Conservation (phyloP, 768 basidiomycete genomes). For the Tricholomella constricta region DNA sequence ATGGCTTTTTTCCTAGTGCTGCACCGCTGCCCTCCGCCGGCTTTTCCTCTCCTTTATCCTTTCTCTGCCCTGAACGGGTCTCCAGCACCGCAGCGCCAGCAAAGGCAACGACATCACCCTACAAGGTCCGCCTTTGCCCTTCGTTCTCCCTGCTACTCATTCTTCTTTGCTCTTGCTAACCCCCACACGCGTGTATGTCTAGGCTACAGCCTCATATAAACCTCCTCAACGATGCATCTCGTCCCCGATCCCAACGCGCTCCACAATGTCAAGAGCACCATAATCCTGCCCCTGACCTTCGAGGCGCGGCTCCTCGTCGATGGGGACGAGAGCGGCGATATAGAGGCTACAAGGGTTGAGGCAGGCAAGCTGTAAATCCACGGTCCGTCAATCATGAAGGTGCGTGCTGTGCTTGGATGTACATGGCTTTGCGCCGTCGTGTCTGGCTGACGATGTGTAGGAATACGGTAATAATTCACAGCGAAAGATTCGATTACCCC, state of each 20-base stretch:
- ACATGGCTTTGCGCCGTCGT: too few relatives aligned
- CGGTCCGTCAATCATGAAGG: constrained; percentile 68
- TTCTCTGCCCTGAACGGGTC: constrained; percentile 31
- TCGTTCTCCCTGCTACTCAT: not conserved
- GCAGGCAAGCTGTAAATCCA: constrained; percentile 83
- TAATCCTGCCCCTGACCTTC: constrained; percentile 71
- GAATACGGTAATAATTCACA: too few relatives aligned
- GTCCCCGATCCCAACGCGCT: constrained; percentile 44
- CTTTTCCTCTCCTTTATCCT: constrained; percentile 24
- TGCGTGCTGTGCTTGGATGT: too few relatives aligned
- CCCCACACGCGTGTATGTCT: not conserved
- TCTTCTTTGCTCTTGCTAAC: too few relatives aligned
- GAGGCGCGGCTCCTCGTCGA: constrained; percentile 72
- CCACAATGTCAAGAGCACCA: constrained; percentile 65
- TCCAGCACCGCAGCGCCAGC: constrained; percentile 38
- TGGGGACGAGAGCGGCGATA: constrained; percentile 50
- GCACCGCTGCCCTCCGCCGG: constrained; percentile 64
- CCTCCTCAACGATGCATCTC: constrained; percentile 69
- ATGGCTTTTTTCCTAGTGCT: constrained; percentile 72
- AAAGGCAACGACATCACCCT: too few relatives aligned
- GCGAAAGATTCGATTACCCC: too few relatives aligned
- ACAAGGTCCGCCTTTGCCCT: too few relatives aligned
- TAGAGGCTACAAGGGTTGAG: constrained; percentile 54
- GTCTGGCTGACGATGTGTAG: too few relatives aligned
- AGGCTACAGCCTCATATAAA: constrained; percentile 87